These are phyloP conservation scores for Hypseocharis bilobata DNA, from an alignment of 441 rosid genomes.

Conservation along the genomic window DNA sequence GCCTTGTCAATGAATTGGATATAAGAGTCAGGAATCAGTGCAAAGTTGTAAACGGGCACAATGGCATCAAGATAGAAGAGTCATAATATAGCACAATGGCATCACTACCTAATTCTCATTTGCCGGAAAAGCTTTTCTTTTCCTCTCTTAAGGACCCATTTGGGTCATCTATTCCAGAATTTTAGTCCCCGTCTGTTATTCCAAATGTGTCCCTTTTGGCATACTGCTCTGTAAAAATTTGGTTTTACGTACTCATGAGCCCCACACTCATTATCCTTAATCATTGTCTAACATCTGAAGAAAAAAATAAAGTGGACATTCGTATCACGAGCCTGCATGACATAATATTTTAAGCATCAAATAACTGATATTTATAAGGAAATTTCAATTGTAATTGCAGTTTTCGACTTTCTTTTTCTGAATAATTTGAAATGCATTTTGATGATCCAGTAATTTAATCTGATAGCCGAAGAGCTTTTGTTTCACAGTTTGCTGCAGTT, in stretches of 20 bases:
- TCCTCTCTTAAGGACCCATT: neutral
- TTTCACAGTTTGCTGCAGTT: no score
- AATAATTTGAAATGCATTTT: neutral
- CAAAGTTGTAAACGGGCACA: no score
- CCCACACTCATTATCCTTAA: neutral
- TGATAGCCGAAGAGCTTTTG: neutral
- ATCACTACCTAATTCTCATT: no score
- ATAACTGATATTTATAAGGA: neutral
- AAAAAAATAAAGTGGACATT: neutral
- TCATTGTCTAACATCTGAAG: neutral
- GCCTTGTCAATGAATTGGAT: no score
- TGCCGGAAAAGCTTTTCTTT: neutral
- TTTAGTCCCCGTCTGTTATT: neutral
- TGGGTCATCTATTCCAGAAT: neutral
- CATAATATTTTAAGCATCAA: neutral
- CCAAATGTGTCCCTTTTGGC: neutral
- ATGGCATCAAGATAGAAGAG: no score
- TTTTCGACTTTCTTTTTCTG: no score
- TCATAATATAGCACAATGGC: no score
- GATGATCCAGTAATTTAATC: neutral
- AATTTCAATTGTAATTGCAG: no score
- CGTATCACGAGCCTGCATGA: neutral
- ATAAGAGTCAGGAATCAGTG: no score
- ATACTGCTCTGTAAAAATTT: neutral
- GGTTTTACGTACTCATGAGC: neutral